phyloP scores from a whole-genome alignment of 1,139 yeast species.

The Yamadazyma diospyri region DNA sequence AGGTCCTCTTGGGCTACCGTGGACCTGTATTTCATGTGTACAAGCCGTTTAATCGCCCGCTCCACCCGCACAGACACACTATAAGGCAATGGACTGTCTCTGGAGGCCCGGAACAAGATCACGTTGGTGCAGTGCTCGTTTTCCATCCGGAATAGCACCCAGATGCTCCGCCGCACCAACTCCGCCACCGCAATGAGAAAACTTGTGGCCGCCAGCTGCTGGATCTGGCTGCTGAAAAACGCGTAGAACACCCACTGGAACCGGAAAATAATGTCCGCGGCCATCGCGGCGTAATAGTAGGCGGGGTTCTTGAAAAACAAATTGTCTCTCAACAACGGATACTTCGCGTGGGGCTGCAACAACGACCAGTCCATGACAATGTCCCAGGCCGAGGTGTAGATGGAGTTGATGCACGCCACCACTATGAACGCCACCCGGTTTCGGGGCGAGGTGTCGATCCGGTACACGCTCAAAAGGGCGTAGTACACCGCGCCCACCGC shows the following conservation, averaged over 20 bases:
- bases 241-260: constrained; percentile 91
- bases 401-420: constrained; percentile 71
- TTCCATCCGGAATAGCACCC: constrained; percentile 92
- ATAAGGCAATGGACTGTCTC: constrained; percentile 85
- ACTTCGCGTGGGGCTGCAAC: constrained; percentile 59
- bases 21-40: constrained; percentile 27
- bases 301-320: constrained; percentile 55
- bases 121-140: constrained; percentile 95
- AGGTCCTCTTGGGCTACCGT: not conserved
- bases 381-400: constrained; percentile 79
- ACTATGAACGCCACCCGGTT: constrained; percentile 62
- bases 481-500: constrained; percentile 63
- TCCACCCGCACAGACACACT: constrained; percentile 40
- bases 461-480: constrained; percentile 72
- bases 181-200: constrained; percentile 83
- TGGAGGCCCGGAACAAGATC: constrained; percentile 75
- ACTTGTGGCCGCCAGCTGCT: constrained; percentile 89
- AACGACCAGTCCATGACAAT: constrained; percentile 94
- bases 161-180: constrained; percentile 71
- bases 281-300: constrained; percentile 72
- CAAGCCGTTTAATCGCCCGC: constrained; percentile 38
- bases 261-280: constrained; percentile 67
- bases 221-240: constrained; percentile 66
- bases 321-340: constrained; percentile 66
- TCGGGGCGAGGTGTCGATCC: constrained; percentile 50